Conservation (phyloP, 768 basidiomycete species). For the Paxillus involutus region DNA sequence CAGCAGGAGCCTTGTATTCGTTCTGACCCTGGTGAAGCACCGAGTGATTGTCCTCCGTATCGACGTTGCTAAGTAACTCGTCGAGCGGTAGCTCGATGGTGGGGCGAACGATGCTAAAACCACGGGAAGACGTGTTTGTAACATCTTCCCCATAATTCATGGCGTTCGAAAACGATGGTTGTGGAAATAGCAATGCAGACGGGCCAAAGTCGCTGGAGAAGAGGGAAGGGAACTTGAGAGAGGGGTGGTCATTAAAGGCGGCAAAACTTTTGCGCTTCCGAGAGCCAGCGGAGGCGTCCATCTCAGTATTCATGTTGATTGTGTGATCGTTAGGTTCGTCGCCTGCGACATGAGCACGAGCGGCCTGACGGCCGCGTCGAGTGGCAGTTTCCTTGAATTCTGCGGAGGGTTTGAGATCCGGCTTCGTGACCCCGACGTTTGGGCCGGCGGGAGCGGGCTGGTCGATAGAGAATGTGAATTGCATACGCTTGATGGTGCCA, state of each 20-base stretch:
- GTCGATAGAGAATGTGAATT: slow-evolving; percentile 87
- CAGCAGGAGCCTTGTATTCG: slow-evolving; percentile 4
- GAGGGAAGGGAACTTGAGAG: slow-evolving; percentile 69
- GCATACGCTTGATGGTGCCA: slow-evolving; percentile 84
- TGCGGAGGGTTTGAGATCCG: slow-evolving; percentile 62
- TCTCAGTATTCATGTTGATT: slow-evolving; percentile 14
- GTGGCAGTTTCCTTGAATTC: slow-evolving; percentile 56
- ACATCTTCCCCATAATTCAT: slow-evolving; percentile 82
- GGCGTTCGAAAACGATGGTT: slow-evolving; percentile 63
- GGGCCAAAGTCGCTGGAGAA: slow-evolving; percentile 80
- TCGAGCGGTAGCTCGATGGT: slow-evolving; percentile 88
- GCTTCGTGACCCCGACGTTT: slow-evolving; percentile 53
- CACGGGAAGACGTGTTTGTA: slow-evolving; percentile 45
- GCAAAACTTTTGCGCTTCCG: slow-evolving; percentile 26
- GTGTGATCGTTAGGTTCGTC: slow-evolving; percentile 19
- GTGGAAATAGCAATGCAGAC: slow-evolving; percentile 65
- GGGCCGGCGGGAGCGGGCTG: slow-evolving; percentile 52
- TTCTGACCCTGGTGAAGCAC: slow-evolving; percentile 3
- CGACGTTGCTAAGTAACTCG: slow-evolving; percentile 55
- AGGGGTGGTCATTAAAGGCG: slow-evolving; percentile 25
- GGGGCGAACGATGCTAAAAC: slow-evolving; percentile 66
- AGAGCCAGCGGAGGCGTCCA: slow-evolving; percentile 26
- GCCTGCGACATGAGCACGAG: slow-evolving; percentile 36
- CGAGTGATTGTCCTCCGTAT: slow-evolving; percentile 19
- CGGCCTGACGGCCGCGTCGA: slow-evolving; percentile 39